A percentile compares a stretch with the other conserved stretches of the same genome.
Evolutionary conservation across 1,284 basidiomycete species (phyloP).

Genomic region (Stygiomarasmius scandens): DNA sequence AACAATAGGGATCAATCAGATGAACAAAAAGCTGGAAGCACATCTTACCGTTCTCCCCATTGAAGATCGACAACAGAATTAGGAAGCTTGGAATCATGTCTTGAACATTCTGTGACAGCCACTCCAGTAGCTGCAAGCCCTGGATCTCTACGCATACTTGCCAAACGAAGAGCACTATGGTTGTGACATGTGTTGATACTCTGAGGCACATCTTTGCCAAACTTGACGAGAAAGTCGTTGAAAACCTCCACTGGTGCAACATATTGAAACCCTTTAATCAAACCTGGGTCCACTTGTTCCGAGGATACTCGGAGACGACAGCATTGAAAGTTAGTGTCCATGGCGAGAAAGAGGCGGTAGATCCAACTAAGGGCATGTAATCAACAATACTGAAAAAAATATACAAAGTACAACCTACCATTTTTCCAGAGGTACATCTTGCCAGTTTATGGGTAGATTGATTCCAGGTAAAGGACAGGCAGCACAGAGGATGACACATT

Average conservation of each 20-base stretch:
- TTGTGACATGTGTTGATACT: slow-evolving; percentile 9
- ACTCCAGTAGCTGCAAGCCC: neutral
- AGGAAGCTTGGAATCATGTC: slow-evolving; percentile 19
- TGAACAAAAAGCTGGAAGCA: too few relatives aligned
- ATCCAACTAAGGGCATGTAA: slow-evolving; percentile 15
- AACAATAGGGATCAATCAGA: too few relatives aligned
- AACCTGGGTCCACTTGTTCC: slow-evolving; percentile 9
- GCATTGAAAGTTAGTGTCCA: slow-evolving; percentile 16
- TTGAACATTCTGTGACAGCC: slow-evolving; percentile 12
- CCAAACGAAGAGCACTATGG: slow-evolving; percentile 6
- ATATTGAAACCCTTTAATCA: slow-evolving; percentile 16
- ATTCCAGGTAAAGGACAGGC: slow-evolving; percentile 24
- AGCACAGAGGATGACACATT: slow-evolving; percentile 21
- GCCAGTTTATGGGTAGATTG: slow-evolving; percentile 20
- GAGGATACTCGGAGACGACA: slow-evolving; percentile 13
- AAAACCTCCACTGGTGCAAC: slow-evolving; percentile 11
- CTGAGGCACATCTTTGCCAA: neutral
- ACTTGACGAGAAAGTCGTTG: slow-evolving; percentile 5
- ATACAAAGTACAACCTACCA: neutral
- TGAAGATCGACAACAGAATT: slow-evolving; percentile 22
- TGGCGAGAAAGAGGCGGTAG: slow-evolving; percentile 10
- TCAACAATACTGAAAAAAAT: too few relatives aligned
- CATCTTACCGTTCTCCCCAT: slow-evolving; percentile 25
- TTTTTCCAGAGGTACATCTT: neutral
- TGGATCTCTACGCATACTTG: slow-evolving; percentile 2